phyloP scores from a whole-genome alignment of 768 basidiomycete genomes.

The Leccinum fibrillosum region DNA sequence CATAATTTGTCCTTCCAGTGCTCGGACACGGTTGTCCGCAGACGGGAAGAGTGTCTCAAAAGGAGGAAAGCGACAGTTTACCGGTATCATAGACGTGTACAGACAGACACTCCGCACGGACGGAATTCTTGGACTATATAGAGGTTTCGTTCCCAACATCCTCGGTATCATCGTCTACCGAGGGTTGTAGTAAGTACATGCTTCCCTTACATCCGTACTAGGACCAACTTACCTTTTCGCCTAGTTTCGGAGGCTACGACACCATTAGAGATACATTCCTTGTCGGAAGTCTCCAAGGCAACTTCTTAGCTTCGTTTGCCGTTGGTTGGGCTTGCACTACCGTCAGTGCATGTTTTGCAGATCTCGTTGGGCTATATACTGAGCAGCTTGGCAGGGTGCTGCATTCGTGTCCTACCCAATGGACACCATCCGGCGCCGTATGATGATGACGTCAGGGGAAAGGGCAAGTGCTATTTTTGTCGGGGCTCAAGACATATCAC shows the following conservation, averaged over 20 bases:
- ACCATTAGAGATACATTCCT: slow-evolving; percentile 37
- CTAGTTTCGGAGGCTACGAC: slow-evolving; percentile 44
- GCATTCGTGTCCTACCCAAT: slow-evolving; percentile 40
- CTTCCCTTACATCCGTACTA: not conserved
- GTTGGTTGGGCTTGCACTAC: slow-evolving; percentile 43
- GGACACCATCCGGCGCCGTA: slow-evolving; percentile 43
- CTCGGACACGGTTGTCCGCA: slow-evolving; percentile 40
- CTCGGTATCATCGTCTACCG: slow-evolving; percentile 43
- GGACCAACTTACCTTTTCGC: not conserved
- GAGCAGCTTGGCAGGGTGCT: slow-evolving; percentile 28
- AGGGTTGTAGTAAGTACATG: slow-evolving; percentile 38
- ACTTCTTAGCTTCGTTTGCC: slow-evolving; percentile 39
- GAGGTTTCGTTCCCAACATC: slow-evolving; percentile 41
- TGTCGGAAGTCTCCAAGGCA: slow-evolving; percentile 37
- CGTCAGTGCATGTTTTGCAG: slow-evolving; percentile 16
- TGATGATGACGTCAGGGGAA: slow-evolving; percentile 48
- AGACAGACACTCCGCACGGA: slow-evolving; percentile 40
- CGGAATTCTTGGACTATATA: slow-evolving; percentile 39
- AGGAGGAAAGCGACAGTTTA: slow-evolving; percentile 41
- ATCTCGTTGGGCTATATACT: not conserved
- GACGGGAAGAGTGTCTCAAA: slow-evolving; percentile 36
- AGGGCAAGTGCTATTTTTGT: slow-evolving; percentile 13
- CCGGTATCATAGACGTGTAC: slow-evolving; percentile 41
- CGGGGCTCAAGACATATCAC: not conserved
- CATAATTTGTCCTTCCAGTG: slow-evolving; percentile 20